phyloP scores from a whole-genome alignment of 352 stramenopile genomes.

The Pythium apleroticum region DNA sequence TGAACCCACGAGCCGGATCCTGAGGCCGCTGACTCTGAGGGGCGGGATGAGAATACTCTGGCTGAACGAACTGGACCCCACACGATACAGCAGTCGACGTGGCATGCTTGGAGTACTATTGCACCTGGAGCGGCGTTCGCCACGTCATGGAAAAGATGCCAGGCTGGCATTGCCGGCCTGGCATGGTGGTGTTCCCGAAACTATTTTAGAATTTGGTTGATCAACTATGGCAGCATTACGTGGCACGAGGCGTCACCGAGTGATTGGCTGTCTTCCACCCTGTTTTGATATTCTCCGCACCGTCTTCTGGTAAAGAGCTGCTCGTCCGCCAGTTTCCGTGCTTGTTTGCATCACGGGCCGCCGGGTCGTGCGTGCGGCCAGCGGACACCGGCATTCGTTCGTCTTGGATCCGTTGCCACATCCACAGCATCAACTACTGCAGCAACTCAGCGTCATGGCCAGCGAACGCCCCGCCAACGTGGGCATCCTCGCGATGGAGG shows the following conservation, averaged over 20 bases:
- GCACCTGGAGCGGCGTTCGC: too few relatives aligned
- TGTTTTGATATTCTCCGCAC: background rate
- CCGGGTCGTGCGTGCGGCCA: background rate
- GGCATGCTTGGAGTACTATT: background rate
- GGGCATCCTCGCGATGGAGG: constrained; percentile 96
- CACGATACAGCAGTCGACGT: background rate
- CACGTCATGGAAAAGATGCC: too few relatives aligned
- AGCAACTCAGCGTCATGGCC: constrained; percentile 12
- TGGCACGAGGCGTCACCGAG: background rate
- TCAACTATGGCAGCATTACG: background rate
- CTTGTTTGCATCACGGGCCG: background rate
- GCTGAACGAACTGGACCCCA: background rate
- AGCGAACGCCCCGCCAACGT: constrained; percentile 69
- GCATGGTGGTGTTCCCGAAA: too few relatives aligned
- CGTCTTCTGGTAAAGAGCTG: background rate
- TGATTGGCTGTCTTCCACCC: background rate
- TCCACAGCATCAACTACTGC: background rate
- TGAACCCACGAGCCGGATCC: background rate
- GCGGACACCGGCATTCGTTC: background rate
- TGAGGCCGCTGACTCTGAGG: background rate
- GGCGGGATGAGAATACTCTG: too few relatives aligned
- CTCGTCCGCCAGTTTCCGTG: background rate
- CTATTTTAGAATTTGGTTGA: too few relatives aligned
- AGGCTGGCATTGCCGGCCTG: too few relatives aligned
- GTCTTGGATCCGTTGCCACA: background rate